These are phyloP conservation scores for Tuber borchii DNA, from an alignment of 495 filamentous ascomycete genomes.

Conservation along the genomic window DNA sequence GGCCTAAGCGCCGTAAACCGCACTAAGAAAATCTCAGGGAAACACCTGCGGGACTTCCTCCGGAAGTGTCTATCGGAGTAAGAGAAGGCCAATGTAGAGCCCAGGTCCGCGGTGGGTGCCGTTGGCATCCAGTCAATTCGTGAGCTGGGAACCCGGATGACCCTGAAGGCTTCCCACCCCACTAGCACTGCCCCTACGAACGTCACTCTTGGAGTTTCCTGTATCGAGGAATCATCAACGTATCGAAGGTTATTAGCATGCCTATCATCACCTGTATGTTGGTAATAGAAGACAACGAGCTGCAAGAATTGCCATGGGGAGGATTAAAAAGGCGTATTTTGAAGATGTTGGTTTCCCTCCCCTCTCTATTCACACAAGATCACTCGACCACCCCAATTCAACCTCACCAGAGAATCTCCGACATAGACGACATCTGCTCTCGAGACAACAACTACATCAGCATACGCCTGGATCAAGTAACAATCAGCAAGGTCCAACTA, in stretches of 20 bases:
- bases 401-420: conserved; percentile 56
- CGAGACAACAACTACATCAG: conserved; percentile 62
- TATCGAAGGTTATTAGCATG: conserved; percentile 84
- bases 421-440: conserved; percentile 75
- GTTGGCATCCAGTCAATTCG: conserved; percentile 97
- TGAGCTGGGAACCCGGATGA: conserved; percentile 98
- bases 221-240: conserved; percentile 99
- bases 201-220: conserved; percentile 96
- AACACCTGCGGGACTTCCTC: conserved; percentile 68
- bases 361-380: conserved; percentile 1
- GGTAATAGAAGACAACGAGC: conserved; percentile 60
- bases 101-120: conserved; percentile 94
- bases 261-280: conserved; percentile 84
- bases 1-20: conserved; percentile 51
- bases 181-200: conserved; percentile 98
- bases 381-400: conserved; percentile 27
- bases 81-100: conserved; percentile 78
- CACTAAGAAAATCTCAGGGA: conserved; percentile 70
- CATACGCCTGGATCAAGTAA: conserved; percentile 68
- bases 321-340: conserved; percentile 82
- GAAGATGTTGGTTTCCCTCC: conserved; percentile 50
- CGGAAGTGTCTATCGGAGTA: conserved; percentile 77
- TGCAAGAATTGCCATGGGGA: conserved; percentile 78
- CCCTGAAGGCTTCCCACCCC: conserved; percentile 99
- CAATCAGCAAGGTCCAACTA: conserved; percentile 69